phyloP scores from a whole-genome alignment of 2,329 filamentous ascomycete species.

The Cryphonectria nitschkei region DNA sequence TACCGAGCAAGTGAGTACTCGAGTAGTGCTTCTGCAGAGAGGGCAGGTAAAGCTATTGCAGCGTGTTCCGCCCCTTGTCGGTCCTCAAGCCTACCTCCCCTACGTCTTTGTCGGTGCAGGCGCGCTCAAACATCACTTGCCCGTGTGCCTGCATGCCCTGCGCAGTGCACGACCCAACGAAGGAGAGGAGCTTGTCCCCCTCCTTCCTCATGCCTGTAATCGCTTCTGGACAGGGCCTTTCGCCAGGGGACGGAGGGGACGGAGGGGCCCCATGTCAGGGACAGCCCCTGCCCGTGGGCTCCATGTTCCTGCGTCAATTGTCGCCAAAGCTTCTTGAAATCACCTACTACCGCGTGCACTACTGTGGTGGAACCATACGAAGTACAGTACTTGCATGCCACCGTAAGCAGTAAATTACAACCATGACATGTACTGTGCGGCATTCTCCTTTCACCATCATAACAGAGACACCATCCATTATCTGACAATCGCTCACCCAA shows the following conservation, averaged over 20 bases:
- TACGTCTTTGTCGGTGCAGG: background rate
- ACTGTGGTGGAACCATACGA: background rate
- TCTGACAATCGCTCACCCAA: no score
- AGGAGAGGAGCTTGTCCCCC: background rate
- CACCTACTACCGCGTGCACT: background rate
- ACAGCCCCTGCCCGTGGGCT: slow-evolving; percentile 7
- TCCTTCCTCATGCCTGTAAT: background rate
- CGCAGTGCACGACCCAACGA: background rate
- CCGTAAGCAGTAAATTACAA: background rate
- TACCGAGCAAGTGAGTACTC: background rate
- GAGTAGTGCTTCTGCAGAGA: background rate
- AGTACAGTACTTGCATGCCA: background rate
- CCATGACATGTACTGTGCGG: background rate
- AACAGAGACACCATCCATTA: background rate
- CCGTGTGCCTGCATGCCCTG: background rate
- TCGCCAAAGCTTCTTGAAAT: background rate
- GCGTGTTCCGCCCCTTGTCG: background rate
- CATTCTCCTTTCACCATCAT: background rate
- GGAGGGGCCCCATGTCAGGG: background rate
- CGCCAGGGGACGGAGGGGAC: background rate
- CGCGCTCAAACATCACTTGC: background rate
- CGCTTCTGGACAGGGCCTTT: background rate
- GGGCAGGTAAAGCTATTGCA: no score
- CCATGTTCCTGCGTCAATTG: slow-evolving; percentile 19
- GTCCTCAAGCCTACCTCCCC: background rate